Conservation (phyloP, 164 flowering plant species). For the Liriodendron chinense region DNA sequence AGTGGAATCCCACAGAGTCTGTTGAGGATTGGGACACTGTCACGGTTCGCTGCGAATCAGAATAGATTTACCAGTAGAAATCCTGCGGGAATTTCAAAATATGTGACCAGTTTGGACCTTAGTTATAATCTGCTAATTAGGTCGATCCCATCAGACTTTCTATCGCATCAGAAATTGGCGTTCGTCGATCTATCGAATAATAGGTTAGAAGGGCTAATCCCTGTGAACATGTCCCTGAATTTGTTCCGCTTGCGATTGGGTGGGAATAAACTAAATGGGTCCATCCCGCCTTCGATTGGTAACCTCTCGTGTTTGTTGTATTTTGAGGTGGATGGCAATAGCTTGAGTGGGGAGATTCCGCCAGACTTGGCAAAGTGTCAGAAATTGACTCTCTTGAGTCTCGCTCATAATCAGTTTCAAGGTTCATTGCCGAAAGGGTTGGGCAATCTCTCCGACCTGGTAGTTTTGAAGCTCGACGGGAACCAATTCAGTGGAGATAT, state of each 20-base stretch:
- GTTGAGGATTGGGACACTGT: slow-evolving; percentile 30
- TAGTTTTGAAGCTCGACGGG: slow-evolving; percentile 56
- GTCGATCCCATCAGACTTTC: slow-evolving; percentile 45
- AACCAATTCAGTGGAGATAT: slow-evolving; percentile 46
- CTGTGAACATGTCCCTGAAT: slow-evolving; percentile 33
- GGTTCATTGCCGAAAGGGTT: slow-evolving; percentile 38
- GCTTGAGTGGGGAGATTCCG: no score
- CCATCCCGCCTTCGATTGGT: no score
- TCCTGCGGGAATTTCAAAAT: slow-evolving; percentile 41
- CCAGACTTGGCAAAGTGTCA: no score
- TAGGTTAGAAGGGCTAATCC: slow-evolving; percentile 44
- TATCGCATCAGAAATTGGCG: slow-evolving; percentile 36
- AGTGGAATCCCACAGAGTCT: slow-evolving; percentile 56
- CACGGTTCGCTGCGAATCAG: no score
- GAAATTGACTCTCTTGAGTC: no score
- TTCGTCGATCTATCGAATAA: slow-evolving; percentile 54
- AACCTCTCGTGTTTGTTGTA: no score
- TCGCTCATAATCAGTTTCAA: slow-evolving; percentile 45
- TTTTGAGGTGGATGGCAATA: no score
- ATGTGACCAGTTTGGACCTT: slow-evolving; percentile 43
- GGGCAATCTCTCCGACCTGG: slow-evolving; percentile 30
- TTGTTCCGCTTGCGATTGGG: slow-evolving; percentile 58
- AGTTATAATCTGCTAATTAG: slow-evolving; percentile 56
- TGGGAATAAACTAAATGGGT: no score
- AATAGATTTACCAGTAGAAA: slow-evolving; percentile 46